These are phyloP conservation scores for Ganoderma boninense DNA, from an alignment of 1,284 basidiomycete genomes.

Conservation along the genomic window DNA sequence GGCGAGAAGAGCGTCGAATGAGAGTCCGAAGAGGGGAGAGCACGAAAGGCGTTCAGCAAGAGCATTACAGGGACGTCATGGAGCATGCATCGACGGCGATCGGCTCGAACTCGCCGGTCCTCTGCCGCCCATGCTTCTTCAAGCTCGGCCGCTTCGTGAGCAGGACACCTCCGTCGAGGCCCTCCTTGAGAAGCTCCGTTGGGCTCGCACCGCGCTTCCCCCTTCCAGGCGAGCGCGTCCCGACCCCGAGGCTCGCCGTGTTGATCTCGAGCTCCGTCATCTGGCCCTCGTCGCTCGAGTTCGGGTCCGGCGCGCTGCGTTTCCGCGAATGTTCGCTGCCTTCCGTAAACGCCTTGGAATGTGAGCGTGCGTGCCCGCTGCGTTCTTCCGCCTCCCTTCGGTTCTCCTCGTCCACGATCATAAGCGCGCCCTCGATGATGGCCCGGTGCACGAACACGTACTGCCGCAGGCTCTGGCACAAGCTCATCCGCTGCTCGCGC, in stretches of 20 bases:
- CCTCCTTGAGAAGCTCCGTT: constrained; percentile 71
- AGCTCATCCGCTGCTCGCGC: constrained; percentile 91
- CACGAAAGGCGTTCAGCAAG: background rate
- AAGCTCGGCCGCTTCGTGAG: constrained; percentile 74
- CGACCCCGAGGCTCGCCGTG: constrained; percentile 25
- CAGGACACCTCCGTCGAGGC: constrained; percentile 60
- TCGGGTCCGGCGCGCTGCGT: constrained; percentile 31
- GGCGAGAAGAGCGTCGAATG: background rate
- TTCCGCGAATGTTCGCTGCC: constrained; percentile 22
- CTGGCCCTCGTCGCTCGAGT: constrained; percentile 18
- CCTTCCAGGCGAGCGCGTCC: constrained; percentile 45
- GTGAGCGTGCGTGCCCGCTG: constrained; percentile 13
- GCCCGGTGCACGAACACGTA: constrained; percentile 91
- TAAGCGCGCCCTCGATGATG: constrained; percentile 82
- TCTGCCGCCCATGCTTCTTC: constrained; percentile 61
- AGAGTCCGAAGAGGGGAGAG: background rate
- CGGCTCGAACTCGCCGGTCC: constrained; percentile 24
- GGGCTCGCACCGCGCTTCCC: constrained; percentile 76
- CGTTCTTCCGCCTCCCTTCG: constrained; percentile 42
- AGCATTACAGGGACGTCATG: background rate
- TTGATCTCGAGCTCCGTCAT: constrained; percentile 18
- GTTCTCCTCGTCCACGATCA: constrained; percentile 80
- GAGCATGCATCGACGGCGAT: background rate
- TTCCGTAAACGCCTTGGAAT: too few relatives aligned
- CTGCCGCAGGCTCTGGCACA: constrained; percentile 89